Evolutionary conservation across 225 moss, liverwort and hornwort genomes (phyloP).

Genomic region (Pseudisothecium myosuroides): DNA sequence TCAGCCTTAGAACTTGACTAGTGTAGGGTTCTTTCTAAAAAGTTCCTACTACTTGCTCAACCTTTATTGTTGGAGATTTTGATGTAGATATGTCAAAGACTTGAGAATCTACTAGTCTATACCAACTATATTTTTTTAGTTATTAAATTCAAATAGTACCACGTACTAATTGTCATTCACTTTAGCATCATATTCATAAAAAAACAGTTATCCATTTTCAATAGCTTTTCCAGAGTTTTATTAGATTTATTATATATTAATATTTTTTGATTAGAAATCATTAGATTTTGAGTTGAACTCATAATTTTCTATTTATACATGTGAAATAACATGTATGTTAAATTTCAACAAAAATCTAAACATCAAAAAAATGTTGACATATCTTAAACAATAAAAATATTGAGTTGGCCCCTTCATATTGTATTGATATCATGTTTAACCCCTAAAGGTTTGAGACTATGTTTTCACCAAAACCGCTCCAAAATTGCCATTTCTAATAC

Average conservation of each 20-base stretch:
- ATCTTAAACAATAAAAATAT: neutral
- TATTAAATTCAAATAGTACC: neutral
- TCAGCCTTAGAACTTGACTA: rapidly evolving
- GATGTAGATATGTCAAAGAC: neutral
- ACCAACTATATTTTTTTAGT: neutral
- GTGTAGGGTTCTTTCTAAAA: neutral
- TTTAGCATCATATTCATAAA: neutral
- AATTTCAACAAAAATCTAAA: neutral
- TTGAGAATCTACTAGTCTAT: neutral
- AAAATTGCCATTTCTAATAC: too few species aligned
- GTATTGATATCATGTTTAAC: neutral
- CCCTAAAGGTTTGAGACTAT: too few species aligned
- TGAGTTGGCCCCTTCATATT: neutral
- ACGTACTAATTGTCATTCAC: neutral
- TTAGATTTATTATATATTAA: neutral
- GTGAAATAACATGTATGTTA: neutral
- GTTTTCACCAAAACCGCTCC: too few species aligned
- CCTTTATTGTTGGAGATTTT: neutral
- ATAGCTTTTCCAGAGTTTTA: neutral
- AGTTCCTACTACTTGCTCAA: neutral
- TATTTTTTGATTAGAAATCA: neutral
- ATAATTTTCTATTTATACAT: too few species aligned
- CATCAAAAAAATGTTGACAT: neutral
- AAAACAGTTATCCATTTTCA: neutral
- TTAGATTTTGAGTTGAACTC: too few species aligned